A percentile compares a stretch with the other conserved stretches of the same genome.
Conservation (phyloP, 768 basidiomycete genomes). For the Suillus discolor region DNA sequence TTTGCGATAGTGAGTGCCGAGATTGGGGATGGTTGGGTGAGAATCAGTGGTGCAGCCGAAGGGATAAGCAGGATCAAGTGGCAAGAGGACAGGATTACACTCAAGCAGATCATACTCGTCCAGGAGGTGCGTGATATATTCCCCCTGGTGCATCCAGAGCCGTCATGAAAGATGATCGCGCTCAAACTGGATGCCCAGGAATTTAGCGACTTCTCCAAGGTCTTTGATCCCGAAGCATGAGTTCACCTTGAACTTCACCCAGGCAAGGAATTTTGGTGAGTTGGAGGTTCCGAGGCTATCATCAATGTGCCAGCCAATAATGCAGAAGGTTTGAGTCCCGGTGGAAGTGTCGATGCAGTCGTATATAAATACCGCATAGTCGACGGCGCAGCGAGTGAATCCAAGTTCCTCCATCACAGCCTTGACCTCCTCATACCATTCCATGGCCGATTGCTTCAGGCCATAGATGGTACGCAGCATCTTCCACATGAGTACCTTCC, state of each 20-base stretch:
- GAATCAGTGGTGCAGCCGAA: too few relatives aligned
- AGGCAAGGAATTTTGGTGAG: neutral
- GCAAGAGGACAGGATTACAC: too few relatives aligned
- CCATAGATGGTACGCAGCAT: neutral
- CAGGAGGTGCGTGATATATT: too few relatives aligned
- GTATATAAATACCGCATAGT: neutral
- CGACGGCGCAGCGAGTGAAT: neutral
- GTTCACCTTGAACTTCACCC: neutral
- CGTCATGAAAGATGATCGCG: rapidly evolving
- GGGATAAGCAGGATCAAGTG: too few relatives aligned
- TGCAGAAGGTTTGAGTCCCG: neutral
- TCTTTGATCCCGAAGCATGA: neutral
- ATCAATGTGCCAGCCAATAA: neutral
- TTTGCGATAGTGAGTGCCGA: too few relatives aligned
- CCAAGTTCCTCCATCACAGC: neutral
- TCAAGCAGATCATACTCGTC: too few relatives aligned
- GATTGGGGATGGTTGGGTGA: too few relatives aligned
- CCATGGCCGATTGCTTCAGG: neutral
- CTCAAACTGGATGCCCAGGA: neutral
- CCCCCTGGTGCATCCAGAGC: neutral
- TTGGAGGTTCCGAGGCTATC: neutral
- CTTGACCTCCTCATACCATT: neutral
- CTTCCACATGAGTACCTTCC: too few relatives aligned
- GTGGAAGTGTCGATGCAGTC: neutral
- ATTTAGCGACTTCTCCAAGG: neutral